A percentile compares a stretch with the other conserved stretches of the same genome.
Evolutionary conservation across 1,284 basidiomycete species (phyloP).

Genomic region (Volvariella surrecta): DNA sequence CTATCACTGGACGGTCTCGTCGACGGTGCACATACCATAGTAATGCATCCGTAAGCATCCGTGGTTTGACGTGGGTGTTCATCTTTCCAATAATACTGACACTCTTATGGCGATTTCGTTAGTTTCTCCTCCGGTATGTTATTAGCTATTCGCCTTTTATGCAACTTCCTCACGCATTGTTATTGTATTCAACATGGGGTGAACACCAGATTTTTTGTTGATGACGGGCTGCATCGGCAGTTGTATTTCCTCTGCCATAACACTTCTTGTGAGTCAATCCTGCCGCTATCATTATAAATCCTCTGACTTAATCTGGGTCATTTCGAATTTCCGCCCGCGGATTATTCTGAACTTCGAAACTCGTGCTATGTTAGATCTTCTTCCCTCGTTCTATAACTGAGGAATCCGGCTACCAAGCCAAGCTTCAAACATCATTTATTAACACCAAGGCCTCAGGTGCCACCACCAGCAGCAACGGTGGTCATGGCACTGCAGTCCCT

Average conservation of each 20-base stretch:
- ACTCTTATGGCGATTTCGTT: constrained; percentile 1
- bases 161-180: constrained; percentile 4
- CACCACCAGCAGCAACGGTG: constrained; percentile 15
- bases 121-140: constrained; percentile 45
- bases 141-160: constrained; percentile 2
- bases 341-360: no score
- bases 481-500: constrained; percentile 14
- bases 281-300: neutral
- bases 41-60: constrained; percentile 44
- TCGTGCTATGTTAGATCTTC: constrained; percentile 42
- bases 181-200: constrained; percentile 1
- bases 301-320: neutral
- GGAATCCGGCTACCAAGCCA: constrained; percentile 49
- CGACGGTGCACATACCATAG: constrained; percentile 35
- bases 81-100: neutral
- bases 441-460: no score
- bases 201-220: constrained; percentile 45
- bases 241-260: constrained; percentile 67
- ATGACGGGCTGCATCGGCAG: constrained; percentile 64
- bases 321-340: no score
- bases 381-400: constrained; percentile 62
- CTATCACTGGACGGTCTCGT: constrained; percentile 51
- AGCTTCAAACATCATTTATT: constrained; percentile 18
- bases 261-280: constrained; percentile 47
- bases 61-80: neutral